Evolutionary conservation across 176 grass and related monocot genomes (phyloP).

Genomic region (Bothriochloa decipiens): DNA sequence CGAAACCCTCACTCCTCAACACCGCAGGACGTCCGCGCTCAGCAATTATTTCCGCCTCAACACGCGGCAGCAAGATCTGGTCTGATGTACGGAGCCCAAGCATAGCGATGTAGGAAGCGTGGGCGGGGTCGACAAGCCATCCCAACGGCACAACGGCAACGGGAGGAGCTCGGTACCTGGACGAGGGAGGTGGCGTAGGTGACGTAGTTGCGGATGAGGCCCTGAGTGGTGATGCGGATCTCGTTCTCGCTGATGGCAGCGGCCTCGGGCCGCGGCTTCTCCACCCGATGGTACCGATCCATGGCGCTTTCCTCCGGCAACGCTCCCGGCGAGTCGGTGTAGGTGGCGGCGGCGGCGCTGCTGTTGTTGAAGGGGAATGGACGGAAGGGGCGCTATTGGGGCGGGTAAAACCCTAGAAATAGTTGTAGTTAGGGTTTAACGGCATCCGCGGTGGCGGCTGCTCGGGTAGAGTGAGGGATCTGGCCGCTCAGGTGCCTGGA

Average conservation of each 20-base stretch:
- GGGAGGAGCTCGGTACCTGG: constrained; percentile 46
- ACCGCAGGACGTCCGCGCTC: neutral
- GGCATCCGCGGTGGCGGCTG: constrained; percentile 48
- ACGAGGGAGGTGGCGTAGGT: constrained; percentile 91
- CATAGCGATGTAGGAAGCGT: no score
- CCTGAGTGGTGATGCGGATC: constrained; percentile 95
- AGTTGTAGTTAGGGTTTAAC: constrained; percentile 56
- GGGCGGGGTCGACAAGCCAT: neutral
- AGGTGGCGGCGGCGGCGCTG: constrained; percentile 5
- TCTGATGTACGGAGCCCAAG: neutral
- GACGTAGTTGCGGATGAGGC: constrained; percentile 96
- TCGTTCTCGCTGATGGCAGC: constrained; percentile 90
- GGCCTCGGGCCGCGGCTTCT: constrained; percentile 89
- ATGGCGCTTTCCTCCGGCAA: constrained; percentile 46
- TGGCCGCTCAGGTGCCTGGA: constrained; percentile 25
- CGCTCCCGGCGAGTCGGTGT: neutral
- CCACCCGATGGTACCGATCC: constrained; percentile 93
- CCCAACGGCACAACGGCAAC: neutral
- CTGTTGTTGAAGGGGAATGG: constrained; percentile 21
- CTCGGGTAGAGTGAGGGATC: constrained; percentile 38
- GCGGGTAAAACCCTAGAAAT: constrained; percentile 82
- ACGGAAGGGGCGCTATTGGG: constrained; percentile 8
- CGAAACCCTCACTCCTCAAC: neutral
- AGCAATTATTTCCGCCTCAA: neutral
- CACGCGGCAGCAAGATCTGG: constrained; percentile 18